Evolutionary conservation across 2,329 filamentous ascomycete species (phyloP).

Genomic region (Epichloe bromicola): DNA sequence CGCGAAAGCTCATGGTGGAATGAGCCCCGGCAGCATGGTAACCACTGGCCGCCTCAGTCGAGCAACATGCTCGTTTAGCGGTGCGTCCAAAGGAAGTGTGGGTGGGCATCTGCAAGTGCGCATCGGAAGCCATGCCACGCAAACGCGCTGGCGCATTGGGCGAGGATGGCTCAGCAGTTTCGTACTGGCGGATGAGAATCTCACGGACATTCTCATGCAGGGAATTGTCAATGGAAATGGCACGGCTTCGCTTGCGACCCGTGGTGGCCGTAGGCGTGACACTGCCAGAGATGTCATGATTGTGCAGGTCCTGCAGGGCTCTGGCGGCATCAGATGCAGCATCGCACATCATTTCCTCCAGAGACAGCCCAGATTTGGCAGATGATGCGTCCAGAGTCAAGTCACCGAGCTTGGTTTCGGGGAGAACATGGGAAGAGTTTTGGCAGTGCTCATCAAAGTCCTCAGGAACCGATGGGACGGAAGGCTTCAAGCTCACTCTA

Average conservation of each 20-base stretch:
- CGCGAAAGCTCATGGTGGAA: conserved; percentile 35
- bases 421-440: conserved; percentile 40
- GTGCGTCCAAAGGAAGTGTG: conserved; percentile 32
- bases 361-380: conserved; percentile 31
- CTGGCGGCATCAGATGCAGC: conserved; percentile 41
- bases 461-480: conserved; percentile 45
- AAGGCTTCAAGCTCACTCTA: conserved; percentile 37
- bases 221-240: conserved; percentile 43
- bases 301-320: conserved; percentile 47
- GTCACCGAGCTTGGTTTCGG: conserved; percentile 37
- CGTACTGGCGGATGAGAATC: conserved; percentile 33
- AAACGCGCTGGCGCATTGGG: conserved; percentile 26
- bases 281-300: conserved; percentile 29
- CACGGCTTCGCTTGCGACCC: conserved; percentile 46
- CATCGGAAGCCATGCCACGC: conserved; percentile 13
- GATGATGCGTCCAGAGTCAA: conserved; percentile 35
- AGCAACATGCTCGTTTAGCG: conserved; percentile 55
- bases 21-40: conserved; percentile 35
- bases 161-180: conserved; percentile 18
- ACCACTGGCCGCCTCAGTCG: conserved; percentile 39
- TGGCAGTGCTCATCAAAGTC: conserved; percentile 37
- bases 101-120: conserved; percentile 23
- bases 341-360: conserved; percentile 30
- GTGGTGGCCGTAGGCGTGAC: conserved; percentile 23
- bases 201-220: conserved; percentile 57